phyloP scores from a whole-genome alignment of 2,329 filamentous ascomycete genomes.

The Penicillium palitans region DNA sequence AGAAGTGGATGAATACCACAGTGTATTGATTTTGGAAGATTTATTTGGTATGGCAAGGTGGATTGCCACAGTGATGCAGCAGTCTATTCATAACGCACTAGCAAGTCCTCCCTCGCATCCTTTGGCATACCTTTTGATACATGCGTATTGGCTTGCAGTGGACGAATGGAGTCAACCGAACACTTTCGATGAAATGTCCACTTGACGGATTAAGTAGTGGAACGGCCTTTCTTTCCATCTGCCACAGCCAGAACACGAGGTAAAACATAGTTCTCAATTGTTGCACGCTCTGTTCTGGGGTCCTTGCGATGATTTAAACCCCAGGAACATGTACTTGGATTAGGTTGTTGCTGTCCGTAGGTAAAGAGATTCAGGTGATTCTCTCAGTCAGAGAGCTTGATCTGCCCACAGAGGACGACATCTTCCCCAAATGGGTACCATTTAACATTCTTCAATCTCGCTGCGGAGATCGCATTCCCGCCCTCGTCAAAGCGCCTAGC shows the following conservation, averaged over 20 bases:
- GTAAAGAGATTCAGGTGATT: fast-evolving
- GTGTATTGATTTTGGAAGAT: background rate
- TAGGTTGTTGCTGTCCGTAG: background rate
- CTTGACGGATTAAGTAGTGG: background rate
- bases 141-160: background rate
- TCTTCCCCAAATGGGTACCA: constrained; percentile 80
- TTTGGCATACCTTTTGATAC: background rate
- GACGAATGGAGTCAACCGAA: background rate
- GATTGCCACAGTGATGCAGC: background rate
- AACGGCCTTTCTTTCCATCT: no score
- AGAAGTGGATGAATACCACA: background rate
- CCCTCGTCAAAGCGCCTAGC: constrained; percentile 52
- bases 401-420: constrained; percentile 72
- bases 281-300: background rate
- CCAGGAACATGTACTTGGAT: background rate
- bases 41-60: fast-evolving
- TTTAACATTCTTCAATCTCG: constrained; percentile 58
- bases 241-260: background rate
- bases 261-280: no score
- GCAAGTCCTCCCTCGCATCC: background rate
- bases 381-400: constrained; percentile 31
- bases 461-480: constrained; percentile 60
- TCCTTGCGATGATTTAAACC: background rate
- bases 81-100: background rate
- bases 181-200: background rate